Evolutionary conservation across 352 stramenopile species (phyloP), one percentile per base, ranked within the genome.

Genomic region (Globisporangium barbulae): DNA sequence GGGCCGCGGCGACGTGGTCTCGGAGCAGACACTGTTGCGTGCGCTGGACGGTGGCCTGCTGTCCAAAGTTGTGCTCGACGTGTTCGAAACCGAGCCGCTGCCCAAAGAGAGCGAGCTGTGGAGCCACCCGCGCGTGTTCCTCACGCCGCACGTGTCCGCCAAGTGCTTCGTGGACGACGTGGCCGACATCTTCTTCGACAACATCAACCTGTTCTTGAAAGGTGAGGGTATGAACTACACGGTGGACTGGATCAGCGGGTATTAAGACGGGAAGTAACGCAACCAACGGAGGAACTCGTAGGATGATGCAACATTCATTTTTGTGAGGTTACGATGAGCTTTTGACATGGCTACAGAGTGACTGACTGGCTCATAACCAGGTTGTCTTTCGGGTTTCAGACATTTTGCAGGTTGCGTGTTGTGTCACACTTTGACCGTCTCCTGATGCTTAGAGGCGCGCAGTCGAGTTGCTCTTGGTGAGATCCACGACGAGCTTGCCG

Each of bases 111-210:
- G 78, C 57, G 41, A 44, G 31, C 65, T 97, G 44, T 97, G 89
- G 88, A 71, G 53, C 2, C 78, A 89, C 61, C 62, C 75, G 4
- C 65, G 74, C 15, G 87, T 96, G 13, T 63, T 72, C 21, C 65
- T 97, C 35, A 96, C 90, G 33, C 89, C 89, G 17, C 89, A 97
- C 65, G 79, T 96, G 13, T 83, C 85, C 39, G 90, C 82, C 47
- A 65, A 89, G 33, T 96, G 86, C 68, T 76, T 90, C 17, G 63
- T 77, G 0, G 76, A 83, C 28, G 87, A 96, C 69, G 81, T 96
- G 17, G 89, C 88, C 9, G 76, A 84, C 30, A 69, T 96, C 12
- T 95, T 97, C 52, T 48, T 86, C 30, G 64, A 72, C 45, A 90
- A 89, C 60, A 67, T 88, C 65, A 74, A 83, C 41, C 62, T 59